Conservation (phyloP, 331 rosid genomes). For the Rosa hybrid region DNA sequence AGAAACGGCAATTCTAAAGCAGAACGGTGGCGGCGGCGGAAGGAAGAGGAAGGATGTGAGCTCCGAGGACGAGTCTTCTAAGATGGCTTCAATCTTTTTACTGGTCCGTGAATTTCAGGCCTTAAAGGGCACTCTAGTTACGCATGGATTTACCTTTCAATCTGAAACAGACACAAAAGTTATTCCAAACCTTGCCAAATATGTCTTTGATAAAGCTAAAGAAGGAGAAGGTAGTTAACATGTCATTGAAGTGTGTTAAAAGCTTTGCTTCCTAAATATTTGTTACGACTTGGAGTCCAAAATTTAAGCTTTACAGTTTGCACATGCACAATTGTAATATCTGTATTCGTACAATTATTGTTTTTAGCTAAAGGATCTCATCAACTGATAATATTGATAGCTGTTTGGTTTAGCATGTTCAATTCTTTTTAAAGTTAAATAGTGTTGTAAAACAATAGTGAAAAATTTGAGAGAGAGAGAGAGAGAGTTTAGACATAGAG, state of each 20-base stretch:
- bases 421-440: neutral
- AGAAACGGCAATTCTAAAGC: too few relatives aligned
- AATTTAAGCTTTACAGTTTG: neutral
- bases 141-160: constrained; percentile 86
- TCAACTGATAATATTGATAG: neutral
- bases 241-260: neutral
- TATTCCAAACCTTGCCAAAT: constrained; percentile 96
- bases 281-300: neutral
- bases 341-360: neutral
- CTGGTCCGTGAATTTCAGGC: constrained; percentile 48
- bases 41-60: too few relatives aligned
- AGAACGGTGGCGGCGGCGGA: too few relatives aligned
- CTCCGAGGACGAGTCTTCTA: too few relatives aligned
- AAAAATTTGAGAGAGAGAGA: too few relatives aligned
- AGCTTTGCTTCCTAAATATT: constrained; percentile 3
- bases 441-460: too few relatives aligned
- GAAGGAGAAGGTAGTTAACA: constrained; percentile 61
- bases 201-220: constrained; percentile 83
- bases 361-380: neutral
- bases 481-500: too few relatives aligned
- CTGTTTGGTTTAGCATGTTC: neutral
- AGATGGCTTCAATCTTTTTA: too few relatives aligned
- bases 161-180: constrained; percentile 97
- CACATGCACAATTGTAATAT: neutral
- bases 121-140: constrained; percentile 74